Conservation (phyloP, 169 alveolate species). For the Eimeria brunetti region DNA sequence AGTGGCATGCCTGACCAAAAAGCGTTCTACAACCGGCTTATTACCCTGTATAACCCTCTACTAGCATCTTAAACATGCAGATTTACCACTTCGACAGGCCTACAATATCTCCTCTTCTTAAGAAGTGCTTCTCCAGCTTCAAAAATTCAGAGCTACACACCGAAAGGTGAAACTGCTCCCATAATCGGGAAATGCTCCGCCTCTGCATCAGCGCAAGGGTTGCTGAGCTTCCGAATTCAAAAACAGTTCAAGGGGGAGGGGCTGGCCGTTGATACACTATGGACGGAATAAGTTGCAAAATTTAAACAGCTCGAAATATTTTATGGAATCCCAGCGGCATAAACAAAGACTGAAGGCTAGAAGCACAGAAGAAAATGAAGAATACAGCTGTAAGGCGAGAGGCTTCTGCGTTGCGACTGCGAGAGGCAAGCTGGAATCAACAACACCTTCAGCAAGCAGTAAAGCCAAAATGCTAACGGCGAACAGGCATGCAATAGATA, state of each 20-base stretch:
- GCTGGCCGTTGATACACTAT: not conserved
- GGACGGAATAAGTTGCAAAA: not conserved
- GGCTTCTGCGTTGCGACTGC: not conserved
- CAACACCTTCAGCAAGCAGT: not conserved
- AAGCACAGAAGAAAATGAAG: not conserved
- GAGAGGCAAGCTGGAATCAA: not conserved
- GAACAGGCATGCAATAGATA: not conserved
- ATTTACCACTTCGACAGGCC: too few relatives aligned
- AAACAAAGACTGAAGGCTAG: too few relatives aligned
- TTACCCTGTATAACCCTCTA: too few relatives aligned
- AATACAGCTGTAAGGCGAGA: not conserved
- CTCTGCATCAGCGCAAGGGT: not conserved
- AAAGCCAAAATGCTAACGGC: too few relatives aligned
- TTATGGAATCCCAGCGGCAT: not conserved
- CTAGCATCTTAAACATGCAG: too few relatives aligned
- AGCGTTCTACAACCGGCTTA: too few relatives aligned
- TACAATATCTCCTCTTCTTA: too few relatives aligned
- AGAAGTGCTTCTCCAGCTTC: too few relatives aligned
- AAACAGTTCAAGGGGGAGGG: not conserved
- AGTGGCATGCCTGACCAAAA: too few relatives aligned
- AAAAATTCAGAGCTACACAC: too few relatives aligned
- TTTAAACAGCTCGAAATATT: not conserved
- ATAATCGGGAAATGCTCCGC: not conserved
- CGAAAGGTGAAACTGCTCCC: too few relatives aligned
- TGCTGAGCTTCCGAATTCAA: not conserved